A percentile compares a stretch with the other conserved stretches of the same genome.
These are phyloP conservation scores for Curvularia sp. DNA, from an alignment of 2,329 filamentous ascomycete species.

Conservation along the genomic window DNA sequence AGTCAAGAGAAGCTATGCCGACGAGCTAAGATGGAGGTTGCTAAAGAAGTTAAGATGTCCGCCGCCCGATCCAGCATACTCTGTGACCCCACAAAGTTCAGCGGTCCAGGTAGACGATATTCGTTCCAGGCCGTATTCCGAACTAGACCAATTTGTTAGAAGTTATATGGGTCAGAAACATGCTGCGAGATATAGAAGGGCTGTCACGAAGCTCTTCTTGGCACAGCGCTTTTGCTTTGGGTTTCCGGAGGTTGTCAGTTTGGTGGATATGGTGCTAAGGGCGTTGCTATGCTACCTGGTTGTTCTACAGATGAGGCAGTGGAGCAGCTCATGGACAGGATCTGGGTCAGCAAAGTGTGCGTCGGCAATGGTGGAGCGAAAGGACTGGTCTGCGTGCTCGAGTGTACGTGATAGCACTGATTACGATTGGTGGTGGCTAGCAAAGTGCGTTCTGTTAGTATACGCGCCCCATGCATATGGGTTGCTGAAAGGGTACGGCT, in stretches of 20 bases:
- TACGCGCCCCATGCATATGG: conserved; percentile 38
- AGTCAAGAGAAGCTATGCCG: conserved; percentile 23
- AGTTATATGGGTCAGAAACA: conserved; percentile 16
- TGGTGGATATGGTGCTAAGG: conserved; percentile 75
- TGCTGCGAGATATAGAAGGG: conserved; percentile 47
- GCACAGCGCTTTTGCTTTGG: conserved; percentile 52
- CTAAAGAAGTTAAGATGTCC: conserved; percentile 52
- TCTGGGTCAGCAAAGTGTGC: conserved; percentile 5
- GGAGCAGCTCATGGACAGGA: conserved; percentile 1
- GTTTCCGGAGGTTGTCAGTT: conserved; percentile 60
- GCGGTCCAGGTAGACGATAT: conserved; percentile 46
- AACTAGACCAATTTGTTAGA: conserved; percentile 52
- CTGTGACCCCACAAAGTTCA: conserved; percentile 26
- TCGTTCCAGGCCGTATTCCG: conserved; percentile 47
- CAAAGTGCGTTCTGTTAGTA: conserved; percentile 10
- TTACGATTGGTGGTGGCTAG: conserved; percentile 19
- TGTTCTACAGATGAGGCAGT: conserved; percentile 31
- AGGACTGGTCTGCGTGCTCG: conserved; percentile 8
- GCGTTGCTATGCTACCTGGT: conserved; percentile 60
- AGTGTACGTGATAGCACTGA: background rate
- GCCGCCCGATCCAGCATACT: conserved; percentile 51
- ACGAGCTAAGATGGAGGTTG: conserved; percentile 48
- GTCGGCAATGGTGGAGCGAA: background rate
- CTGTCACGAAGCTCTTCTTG: conserved; percentile 52
- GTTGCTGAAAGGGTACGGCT: conserved; percentile 40